Evolutionary conservation across 108 stramenopile species (phyloP), one percentile per base, ranked within the genome.

Genomic region (Discostella stelligeroides): DNA sequence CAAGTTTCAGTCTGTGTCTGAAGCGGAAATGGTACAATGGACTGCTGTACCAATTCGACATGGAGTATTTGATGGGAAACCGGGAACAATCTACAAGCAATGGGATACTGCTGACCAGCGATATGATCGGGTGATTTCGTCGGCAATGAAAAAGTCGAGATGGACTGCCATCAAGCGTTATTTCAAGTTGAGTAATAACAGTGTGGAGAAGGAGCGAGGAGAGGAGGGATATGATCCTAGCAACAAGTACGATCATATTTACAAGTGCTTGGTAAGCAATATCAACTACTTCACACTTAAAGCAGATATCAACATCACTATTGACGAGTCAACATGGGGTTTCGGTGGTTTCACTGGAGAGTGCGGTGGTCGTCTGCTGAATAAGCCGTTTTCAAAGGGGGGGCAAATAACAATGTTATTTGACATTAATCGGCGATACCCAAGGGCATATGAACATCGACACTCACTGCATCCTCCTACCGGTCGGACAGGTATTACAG

Each of bases 261-360:
- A 10, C 10, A 10, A 34, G 14, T 25, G 27, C 28, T n/a, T 58
- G 57, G 17, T 17, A 1, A 6, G 15, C 57, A 58, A 58, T 12
- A 38, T 30, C 30, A 34, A 58, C 30, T 25, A 29, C 7, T 12
- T 58, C 18, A 71, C 60, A 4, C 5, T 21, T 23, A 20, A 34
- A 6, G 41, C 70, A 17, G 46, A 71, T 47, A 4, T 28, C 4
- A 37, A 71, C 20, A 2, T 2, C 4, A 29, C 40, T 27, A 39
- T 51, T 11, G 70, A 71, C 21, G 60, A 71, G 14, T 43, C 60
- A 7, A 71, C 61, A 21, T 71, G 60, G 61, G 70, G 45, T 10
- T 53, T 51, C 4, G 5, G 5, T 1, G 70, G 70, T 1, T 62
- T 40, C 11, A n/a, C 30, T 2, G 70, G 60, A 10, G 70, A 71